These are phyloP conservation scores for Naganishia sp. DNA, from an alignment of 1,284 basidiomycete genomes.

Conservation along the genomic window DNA sequence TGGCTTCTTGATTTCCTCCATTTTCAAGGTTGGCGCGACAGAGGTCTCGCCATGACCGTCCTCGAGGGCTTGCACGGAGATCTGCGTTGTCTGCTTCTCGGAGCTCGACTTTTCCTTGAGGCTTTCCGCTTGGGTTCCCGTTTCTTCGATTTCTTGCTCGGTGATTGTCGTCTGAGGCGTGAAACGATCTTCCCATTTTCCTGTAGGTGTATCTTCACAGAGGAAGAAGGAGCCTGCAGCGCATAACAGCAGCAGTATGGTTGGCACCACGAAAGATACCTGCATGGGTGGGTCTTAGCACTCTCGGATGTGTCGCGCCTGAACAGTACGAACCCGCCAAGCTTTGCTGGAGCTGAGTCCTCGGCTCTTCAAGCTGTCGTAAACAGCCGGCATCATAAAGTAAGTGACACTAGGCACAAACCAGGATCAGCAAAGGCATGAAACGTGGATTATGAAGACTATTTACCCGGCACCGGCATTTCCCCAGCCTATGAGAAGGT, in stretches of 20 bases:
- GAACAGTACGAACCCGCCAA: constrained; percentile 9
- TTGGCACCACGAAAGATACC: constrained; percentile 28
- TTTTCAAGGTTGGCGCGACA: constrained; percentile 5
- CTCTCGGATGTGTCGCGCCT: not conserved
- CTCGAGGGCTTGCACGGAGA: constrained; percentile 14
- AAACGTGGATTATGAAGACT: not conserved
- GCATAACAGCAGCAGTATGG: constrained; percentile 19
- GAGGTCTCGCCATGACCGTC: constrained; percentile 8
- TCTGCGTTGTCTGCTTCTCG: constrained; percentile 5
- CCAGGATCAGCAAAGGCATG: not conserved
- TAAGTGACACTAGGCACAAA: constrained; percentile 4
- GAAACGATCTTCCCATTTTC: constrained; percentile 30
- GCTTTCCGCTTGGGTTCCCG: constrained; percentile 1
- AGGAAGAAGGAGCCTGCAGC: constrained; percentile 28
- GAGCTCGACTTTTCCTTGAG: constrained; percentile 21
- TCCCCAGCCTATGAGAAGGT: constrained; percentile 57
- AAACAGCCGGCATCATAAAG: constrained; percentile 30
- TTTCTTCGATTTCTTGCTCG: constrained; percentile 11
- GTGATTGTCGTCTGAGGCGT: constrained; percentile 1
- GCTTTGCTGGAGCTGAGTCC: constrained; percentile 20
- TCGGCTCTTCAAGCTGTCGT: constrained; percentile 17
- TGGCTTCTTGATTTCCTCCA: constrained; percentile 24
- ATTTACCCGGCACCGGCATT: constrained; percentile 24
- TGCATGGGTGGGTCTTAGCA: not conserved
- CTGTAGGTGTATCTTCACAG: constrained; percentile 26